Percentiles rank a stretch among this genome's conserved stretches.
Evolutionary conservation across 192 early-diverging fungal species (phyloP).

Genomic region (Thamnidium elegans): DNA sequence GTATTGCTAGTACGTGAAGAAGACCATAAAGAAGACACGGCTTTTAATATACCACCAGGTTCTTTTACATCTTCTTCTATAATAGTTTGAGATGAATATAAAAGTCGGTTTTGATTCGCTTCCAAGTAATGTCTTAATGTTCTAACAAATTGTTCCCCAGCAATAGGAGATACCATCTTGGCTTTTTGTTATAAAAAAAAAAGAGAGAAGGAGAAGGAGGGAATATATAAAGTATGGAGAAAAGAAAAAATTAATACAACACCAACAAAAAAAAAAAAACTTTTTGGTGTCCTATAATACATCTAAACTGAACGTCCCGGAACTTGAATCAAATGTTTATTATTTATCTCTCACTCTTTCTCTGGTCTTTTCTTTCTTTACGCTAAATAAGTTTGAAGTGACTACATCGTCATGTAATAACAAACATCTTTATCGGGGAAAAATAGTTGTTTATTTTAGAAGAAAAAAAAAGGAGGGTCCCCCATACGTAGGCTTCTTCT

Average conservation of each 20-base stretch:
- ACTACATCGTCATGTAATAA: no score
- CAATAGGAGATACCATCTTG: constrained; percentile 22
- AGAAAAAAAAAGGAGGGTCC: no score
- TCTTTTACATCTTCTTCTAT: constrained; percentile 17
- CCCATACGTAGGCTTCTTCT: no score
- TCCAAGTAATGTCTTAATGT: constrained; percentile 54
- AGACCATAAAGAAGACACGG: constrained; percentile 20
- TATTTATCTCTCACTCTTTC: no score
- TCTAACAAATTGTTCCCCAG: constrained; percentile 54
- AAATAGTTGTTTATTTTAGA: no score
- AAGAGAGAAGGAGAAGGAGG: neutral
- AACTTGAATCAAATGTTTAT: no score
- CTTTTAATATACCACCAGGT: neutral
- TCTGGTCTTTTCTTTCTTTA: no score
- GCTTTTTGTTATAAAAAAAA: neutral
- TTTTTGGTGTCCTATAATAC: no score
- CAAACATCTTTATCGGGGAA: no score
- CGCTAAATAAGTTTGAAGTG: no score
- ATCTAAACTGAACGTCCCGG: no score
- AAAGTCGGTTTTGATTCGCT: constrained; percentile 47
- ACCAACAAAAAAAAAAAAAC: no score
- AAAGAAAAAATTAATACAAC: neutral
- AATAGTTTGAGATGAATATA: neutral
- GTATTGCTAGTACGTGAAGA: neutral
- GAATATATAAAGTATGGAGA: neutral